Evolutionary conservation across 2,329 filamentous ascomycete species (phyloP).

Genomic region (Fusarium neocosmosporiellum): DNA sequence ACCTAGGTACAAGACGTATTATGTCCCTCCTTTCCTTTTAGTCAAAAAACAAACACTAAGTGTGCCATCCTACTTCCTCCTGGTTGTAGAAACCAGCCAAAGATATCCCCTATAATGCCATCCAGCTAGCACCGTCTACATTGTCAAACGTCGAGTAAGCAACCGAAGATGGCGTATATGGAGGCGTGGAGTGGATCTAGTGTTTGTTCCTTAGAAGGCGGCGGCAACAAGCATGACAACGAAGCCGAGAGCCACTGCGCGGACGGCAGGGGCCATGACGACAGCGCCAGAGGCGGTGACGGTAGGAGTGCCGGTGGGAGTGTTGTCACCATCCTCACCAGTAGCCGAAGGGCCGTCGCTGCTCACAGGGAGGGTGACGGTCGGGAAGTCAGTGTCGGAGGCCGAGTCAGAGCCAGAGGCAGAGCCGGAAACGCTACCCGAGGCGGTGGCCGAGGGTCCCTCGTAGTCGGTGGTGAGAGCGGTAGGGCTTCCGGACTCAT

Average conservation of each 20-base stretch:
- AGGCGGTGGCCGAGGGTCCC: slow-evolving; percentile 30
- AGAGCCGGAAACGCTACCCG: slow-evolving; percentile 8
- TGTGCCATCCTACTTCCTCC: slow-evolving; percentile 33
- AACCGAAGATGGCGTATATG: slow-evolving; percentile 22
- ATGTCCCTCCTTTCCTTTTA: slow-evolving; percentile 26
- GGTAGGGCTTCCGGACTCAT: slow-evolving; percentile 28
- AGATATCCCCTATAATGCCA: slow-evolving; percentile 15
- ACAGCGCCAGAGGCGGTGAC: slow-evolving; percentile 48
- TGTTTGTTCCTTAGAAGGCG: slow-evolving; percentile 39
- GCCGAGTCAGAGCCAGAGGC: slow-evolving; percentile 10
- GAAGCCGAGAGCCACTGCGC: slow-evolving; percentile 40
- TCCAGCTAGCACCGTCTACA: slow-evolving; percentile 32
- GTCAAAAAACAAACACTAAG: slow-evolving; percentile 34
- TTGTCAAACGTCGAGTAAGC: slow-evolving; percentile 25
- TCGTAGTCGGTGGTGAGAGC: slow-evolving; percentile 31
- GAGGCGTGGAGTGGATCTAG: slow-evolving; percentile 10
- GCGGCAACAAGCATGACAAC: slow-evolving; percentile 42
- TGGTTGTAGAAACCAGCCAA: slow-evolving; percentile 24
- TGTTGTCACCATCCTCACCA: slow-evolving; percentile 24
- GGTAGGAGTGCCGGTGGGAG: slow-evolving; percentile 42
- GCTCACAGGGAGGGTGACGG: background rate
- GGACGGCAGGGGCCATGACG: slow-evolving; percentile 31
- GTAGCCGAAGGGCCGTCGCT: slow-evolving; percentile 24
- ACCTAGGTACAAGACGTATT: slow-evolving; percentile 44
- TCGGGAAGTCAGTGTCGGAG: slow-evolving; percentile 5